Evolutionary conservation across 768 basidiomycete species (phyloP).

Genomic region (Mrakia blollopis): DNA sequence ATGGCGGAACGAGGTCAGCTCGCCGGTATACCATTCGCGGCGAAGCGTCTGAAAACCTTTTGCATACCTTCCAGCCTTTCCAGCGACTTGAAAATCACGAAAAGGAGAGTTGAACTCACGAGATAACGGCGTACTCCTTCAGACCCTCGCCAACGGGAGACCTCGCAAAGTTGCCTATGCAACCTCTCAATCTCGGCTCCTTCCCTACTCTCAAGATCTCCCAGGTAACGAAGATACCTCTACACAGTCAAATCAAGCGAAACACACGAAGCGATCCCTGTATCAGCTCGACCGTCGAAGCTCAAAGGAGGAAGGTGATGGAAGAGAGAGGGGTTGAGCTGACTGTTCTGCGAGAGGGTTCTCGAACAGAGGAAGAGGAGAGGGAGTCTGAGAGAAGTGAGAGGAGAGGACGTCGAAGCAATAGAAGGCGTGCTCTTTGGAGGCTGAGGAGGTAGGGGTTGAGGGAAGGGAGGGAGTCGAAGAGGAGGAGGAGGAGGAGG

Average conservation of each 20-base stretch:
- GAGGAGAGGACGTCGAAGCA: conserved; percentile 47
- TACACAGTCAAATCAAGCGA: conserved; percentile 43
- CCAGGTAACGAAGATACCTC: conserved; percentile 97
- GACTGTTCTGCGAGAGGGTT: conserved; percentile 47
- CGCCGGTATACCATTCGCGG: too few relatives aligned
- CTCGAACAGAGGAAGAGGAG: conserved; percentile 50
- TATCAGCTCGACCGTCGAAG: background rate
- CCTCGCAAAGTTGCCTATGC: conserved; percentile 88
- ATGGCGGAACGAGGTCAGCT: background rate
- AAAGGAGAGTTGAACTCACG: conserved; percentile 39
- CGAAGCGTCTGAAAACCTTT: too few relatives aligned
- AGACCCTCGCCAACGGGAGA: conserved; percentile 68
- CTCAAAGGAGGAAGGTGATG: background rate
- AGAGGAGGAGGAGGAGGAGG: background rate
- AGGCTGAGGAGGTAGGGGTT: conserved; percentile 10
- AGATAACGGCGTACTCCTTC: conserved; percentile 83
- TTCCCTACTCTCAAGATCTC: conserved; percentile 61
- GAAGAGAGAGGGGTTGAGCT: conserved; percentile 46
- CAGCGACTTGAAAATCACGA: background rate
- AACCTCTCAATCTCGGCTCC: conserved; percentile 67
- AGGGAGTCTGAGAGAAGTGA: conserved; percentile 43
- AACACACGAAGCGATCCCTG: background rate
- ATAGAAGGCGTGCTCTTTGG: conserved; percentile 43
- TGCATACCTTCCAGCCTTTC: too few relatives aligned
- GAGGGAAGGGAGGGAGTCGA: background rate